Evolutionary conservation across 768 basidiomycete species (phyloP).

Genomic region (Pleurotus tuoliensis): DNA sequence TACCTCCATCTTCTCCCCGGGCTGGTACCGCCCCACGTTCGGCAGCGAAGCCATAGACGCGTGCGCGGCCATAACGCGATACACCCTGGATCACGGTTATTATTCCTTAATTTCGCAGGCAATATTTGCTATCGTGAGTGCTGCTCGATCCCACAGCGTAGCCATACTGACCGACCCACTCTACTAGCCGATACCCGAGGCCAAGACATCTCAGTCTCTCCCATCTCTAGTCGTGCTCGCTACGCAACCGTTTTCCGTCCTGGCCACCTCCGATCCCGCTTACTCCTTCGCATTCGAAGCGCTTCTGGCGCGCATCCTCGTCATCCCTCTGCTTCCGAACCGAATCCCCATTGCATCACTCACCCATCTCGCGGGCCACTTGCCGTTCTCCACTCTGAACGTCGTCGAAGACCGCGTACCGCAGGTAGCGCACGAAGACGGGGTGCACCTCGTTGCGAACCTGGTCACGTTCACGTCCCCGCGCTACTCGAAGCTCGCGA

Average conservation of each 20-base stretch:
- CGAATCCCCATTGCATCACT: conserved; percentile 62
- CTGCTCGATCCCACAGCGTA: background rate
- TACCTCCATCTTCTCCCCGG: conserved; percentile 37
- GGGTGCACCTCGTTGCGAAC: conserved; percentile 70
- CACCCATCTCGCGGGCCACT: conserved; percentile 55
- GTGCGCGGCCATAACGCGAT: conserved; percentile 32
- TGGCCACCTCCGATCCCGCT: conserved; percentile 20
- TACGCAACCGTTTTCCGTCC: conserved; percentile 34
- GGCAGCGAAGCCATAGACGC: background rate
- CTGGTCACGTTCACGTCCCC: conserved; percentile 61
- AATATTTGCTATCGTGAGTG: conserved; percentile 49
- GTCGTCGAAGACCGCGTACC: conserved; percentile 18
- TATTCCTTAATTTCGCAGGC: conserved; percentile 40
- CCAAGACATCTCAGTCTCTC: conserved; percentile 51
- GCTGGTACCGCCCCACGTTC: background rate
- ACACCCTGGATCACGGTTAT: conserved; percentile 44
- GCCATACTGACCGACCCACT: conserved; percentile 1
- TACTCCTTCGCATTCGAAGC: conserved; percentile 26
- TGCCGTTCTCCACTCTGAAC: conserved; percentile 48
- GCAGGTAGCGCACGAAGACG: conserved; percentile 24
- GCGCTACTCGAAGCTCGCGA: conserved; percentile 48
- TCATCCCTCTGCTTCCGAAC: conserved; percentile 76
- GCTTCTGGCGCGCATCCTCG: conserved; percentile 55
- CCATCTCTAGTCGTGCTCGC: conserved; percentile 45
- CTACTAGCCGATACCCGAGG: conserved; percentile 45